Evolutionary conservation across 306 rosid genomes (phyloP).

Genomic region (Quercus glauca): DNA sequence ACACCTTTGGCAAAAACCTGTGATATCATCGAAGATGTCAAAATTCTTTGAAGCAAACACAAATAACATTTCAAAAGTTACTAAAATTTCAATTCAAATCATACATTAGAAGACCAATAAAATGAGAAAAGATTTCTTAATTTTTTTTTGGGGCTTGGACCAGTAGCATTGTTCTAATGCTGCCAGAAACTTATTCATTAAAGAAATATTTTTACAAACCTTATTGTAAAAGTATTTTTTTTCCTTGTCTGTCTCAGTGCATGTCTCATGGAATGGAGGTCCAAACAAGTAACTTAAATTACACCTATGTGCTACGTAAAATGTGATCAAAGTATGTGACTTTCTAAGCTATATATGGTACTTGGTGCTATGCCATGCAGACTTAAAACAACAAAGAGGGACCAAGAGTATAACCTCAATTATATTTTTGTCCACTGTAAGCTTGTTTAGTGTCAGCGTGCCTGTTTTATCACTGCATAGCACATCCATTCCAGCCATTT

Average conservation of each 20-base stretch:
- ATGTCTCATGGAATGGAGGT: not conserved
- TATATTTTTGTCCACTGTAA: constrained; percentile 61
- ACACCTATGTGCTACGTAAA: not conserved
- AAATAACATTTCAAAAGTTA: not conserved
- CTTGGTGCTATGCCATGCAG: not conserved
- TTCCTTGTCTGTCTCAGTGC: not conserved
- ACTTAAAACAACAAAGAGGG: not conserved
- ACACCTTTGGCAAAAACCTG: constrained; percentile 61
- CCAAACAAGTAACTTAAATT: not conserved
- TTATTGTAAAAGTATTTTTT: too few species aligned
- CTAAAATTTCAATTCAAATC: not conserved
- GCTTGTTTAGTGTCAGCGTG: constrained; percentile 79
- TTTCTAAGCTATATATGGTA: not conserved
- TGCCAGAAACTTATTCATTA: too few species aligned
- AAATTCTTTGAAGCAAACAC: not conserved
- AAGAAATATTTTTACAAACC: too few species aligned
- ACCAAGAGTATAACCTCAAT: constrained; percentile 48
- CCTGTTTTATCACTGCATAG: constrained; percentile 78
- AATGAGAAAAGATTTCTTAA: not conserved
- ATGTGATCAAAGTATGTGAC: not conserved
- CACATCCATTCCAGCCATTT: constrained; percentile 88
- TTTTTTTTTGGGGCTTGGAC: not conserved
- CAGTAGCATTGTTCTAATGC: too few species aligned
- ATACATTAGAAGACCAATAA: not conserved
- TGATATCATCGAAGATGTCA: not conserved